These are phyloP conservation scores for Blepharisma japonicum DNA, from an alignment of 73 alveolate genomes.

Conservation along the genomic window DNA sequence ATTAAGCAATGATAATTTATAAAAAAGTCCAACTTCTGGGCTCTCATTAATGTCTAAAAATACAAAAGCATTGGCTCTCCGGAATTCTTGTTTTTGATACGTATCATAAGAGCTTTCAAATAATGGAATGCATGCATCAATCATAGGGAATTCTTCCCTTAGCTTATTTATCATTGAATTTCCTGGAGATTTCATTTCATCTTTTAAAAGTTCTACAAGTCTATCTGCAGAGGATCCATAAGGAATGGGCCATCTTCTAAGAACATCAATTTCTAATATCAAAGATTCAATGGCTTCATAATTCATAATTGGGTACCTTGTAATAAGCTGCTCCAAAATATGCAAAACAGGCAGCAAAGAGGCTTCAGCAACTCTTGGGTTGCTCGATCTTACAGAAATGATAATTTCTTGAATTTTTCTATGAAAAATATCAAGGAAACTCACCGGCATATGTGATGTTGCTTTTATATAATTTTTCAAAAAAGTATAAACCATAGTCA, in stretches of 20 bases:
- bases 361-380: not conserved
- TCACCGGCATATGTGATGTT: not conserved
- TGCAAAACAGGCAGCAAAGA: slow-evolving; percentile 15
- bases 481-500: not conserved
- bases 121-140: not conserved
- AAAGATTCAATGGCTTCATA: slow-evolving; percentile 16
- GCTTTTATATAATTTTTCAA: not conserved
- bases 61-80: not conserved
- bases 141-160: slow-evolving; percentile 14
- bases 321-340: not conserved
- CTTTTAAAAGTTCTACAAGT: not conserved
- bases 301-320: not conserved
- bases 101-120: not conserved
- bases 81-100: not conserved
- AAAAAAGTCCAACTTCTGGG: not conserved
- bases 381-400: not conserved
- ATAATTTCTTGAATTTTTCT: slow-evolving; percentile 20
- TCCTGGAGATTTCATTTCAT: slow-evolving; percentile 25
- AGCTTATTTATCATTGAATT: not conserved
- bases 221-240: slow-evolving; percentile 18
- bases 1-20: not conserved
- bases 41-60: not conserved
- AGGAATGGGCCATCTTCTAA: slow-evolving; percentile 19
- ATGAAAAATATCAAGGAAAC: slow-evolving; percentile 4
- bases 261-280: not conserved